A percentile compares a stretch with the other conserved stretches of the same genome.
Conservation (phyloP, 768 basidiomycete genomes). For the Amanita phalloides region DNA sequence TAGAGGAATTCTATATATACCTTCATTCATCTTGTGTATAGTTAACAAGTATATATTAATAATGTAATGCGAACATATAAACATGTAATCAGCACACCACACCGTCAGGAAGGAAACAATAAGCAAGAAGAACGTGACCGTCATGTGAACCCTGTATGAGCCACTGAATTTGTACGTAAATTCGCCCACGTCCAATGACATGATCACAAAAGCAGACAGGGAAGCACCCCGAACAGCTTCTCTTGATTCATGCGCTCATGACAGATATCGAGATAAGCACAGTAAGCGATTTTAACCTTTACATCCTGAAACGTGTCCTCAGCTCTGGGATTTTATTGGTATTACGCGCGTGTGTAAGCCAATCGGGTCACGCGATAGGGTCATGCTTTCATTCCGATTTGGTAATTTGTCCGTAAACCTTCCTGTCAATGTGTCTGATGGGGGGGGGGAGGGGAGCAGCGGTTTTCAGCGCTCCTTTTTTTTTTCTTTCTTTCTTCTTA, state of each 20-base stretch:
- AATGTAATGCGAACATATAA: background rate
- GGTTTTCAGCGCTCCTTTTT: background rate
- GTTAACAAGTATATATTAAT: conserved; percentile 6
- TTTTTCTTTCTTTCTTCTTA: no score
- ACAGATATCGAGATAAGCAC: conserved; percentile 3
- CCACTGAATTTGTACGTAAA: conserved; percentile 4
- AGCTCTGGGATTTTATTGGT: background rate
- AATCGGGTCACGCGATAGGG: conserved; percentile 4
- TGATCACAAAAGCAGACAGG: conserved; percentile 5
- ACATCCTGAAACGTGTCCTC: conserved; percentile 1
- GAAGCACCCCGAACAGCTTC: background rate
- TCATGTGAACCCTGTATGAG: conserved; percentile 1
- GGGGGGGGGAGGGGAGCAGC: background rate
- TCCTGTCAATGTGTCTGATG: background rate
- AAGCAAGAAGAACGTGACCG: background rate
- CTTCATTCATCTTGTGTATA: conserved; percentile 5
- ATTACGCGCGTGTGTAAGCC: background rate
- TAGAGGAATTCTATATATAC: conserved; percentile 2
- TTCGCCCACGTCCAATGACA: conserved; percentile 1
- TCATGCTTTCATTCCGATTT: background rate
- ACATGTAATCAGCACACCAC: background rate
- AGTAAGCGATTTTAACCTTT: background rate
- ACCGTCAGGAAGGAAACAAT: background rate
- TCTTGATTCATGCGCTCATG: background rate
- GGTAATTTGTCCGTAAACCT: background rate